A percentile compares a stretch with the other conserved stretches of the same genome.
phyloP scores from a whole-genome alignment of 1,284 basidiomycete genomes.

The Cutaneotrichosporon cyanovorans region DNA sequence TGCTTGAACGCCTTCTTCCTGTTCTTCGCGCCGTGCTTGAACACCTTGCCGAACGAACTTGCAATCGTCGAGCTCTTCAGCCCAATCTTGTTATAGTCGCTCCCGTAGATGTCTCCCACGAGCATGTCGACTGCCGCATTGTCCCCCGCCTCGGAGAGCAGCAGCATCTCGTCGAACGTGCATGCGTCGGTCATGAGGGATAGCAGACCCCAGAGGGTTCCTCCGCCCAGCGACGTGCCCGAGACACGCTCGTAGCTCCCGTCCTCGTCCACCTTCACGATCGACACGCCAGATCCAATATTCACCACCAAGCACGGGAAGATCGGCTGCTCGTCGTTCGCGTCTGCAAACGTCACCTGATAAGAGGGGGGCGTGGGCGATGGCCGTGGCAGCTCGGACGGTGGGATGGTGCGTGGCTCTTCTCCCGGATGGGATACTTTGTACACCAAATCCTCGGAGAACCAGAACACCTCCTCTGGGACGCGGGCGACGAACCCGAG shows the following conservation, averaged over 20 bases:
- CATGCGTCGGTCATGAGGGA: slow-evolving; percentile 92
- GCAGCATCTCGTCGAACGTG: slow-evolving; percentile 93
- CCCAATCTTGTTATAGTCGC: slow-evolving; percentile 86
- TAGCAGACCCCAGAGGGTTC: slow-evolving; percentile 95
- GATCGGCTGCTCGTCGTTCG: slow-evolving; percentile 58
- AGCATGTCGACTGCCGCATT: slow-evolving; percentile 97
- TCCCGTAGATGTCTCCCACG: slow-evolving; percentile 97
- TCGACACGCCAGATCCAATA: slow-evolving; percentile 94
- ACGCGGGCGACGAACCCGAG: slow-evolving; percentile 92
- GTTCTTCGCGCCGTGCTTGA: slow-evolving; percentile 58
- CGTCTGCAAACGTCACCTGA: slow-evolving; percentile 77
- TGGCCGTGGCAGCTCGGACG: slow-evolving; percentile 65
- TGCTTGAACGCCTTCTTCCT: slow-evolving; percentile 71
- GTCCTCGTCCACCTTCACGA: slow-evolving; percentile 94
- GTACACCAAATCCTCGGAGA: slow-evolving; percentile 93
- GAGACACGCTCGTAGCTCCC: slow-evolving; percentile 94
- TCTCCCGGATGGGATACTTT: slow-evolving; percentile 60
- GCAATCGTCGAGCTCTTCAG: slow-evolving; percentile 97
- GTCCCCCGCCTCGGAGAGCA: slow-evolving; percentile 85
- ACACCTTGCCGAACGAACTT: slow-evolving; percentile 96
- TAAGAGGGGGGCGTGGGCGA: slow-evolving; percentile 87
- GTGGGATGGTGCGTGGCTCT: slow-evolving; percentile 20
- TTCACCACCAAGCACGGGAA: slow-evolving; percentile 96
- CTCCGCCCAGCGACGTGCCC: slow-evolving; percentile 95
- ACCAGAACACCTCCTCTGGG: slow-evolving; percentile 97